These are phyloP conservation scores for Saccharomyces pastorianus DNA, from an alignment of 1,139 yeast species.

Conservation along the genomic window DNA sequence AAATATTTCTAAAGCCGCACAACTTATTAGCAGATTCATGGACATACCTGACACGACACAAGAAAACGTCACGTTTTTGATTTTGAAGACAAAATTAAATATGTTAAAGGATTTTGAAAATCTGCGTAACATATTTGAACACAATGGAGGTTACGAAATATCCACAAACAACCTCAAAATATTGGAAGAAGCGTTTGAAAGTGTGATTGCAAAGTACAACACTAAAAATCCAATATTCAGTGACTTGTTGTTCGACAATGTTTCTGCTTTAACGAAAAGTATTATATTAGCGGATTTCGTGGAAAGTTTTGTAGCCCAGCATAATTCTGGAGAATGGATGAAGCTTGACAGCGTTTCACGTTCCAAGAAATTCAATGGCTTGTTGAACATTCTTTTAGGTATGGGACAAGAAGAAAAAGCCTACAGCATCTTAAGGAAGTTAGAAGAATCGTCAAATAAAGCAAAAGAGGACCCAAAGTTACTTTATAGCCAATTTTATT, in stretches of 20 bases:
- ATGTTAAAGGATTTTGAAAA: conserved; percentile 17
- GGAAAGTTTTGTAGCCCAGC: conserved; percentile 8
- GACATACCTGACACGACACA: conserved; percentile 7
- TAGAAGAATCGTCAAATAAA: conserved; percentile 11
- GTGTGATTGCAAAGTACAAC: conserved; percentile 8
- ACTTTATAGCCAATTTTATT: conserved; percentile 2
- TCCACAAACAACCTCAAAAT: not conserved
- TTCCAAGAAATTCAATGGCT: conserved; percentile 12
- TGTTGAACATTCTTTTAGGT: conserved; percentile 1
- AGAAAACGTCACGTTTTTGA: conserved; percentile 5
- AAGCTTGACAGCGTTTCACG: not conserved
- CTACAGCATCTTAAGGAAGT: conserved; percentile 9
- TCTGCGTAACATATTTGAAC: conserved; percentile 11
- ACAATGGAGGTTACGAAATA: not conserved
- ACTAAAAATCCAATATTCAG: conserved; percentile 7
- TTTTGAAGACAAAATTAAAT: conserved; percentile 17
- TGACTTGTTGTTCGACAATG: conserved; percentile 13
- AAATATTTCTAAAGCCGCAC: conserved; percentile 10
- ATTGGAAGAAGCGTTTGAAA: conserved; percentile 13
- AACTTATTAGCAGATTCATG: conserved; percentile 13
- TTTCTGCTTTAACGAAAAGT: conserved; percentile 10
- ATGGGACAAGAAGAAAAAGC: conserved; percentile 16
- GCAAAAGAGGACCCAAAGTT: not conserved
- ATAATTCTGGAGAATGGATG: conserved; percentile 3
- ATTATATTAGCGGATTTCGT: conserved; percentile 10